Conservation (phyloP, 2,329 filamentous ascomycete species). For the Trichoderma sp. region DNA sequence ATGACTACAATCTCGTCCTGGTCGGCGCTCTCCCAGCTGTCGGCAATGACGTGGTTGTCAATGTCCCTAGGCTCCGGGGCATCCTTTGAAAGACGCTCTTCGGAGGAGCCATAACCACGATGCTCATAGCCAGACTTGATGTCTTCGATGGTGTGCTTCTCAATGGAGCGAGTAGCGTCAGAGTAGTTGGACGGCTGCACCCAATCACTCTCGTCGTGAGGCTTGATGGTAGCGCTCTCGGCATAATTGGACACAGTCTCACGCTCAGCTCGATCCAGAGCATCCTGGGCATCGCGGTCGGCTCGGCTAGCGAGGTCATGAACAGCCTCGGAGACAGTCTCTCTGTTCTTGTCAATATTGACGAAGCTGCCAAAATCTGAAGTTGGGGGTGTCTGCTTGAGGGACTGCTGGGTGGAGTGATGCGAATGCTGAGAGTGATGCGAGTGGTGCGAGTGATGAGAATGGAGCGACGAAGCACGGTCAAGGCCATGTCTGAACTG, state of each 20-base stretch:
- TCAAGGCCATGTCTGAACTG: constrained; percentile 40
- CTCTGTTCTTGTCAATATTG: constrained; percentile 57
- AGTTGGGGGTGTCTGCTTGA: constrained; percentile 31
- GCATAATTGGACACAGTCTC: constrained; percentile 47
- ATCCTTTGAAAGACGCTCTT: constrained; percentile 41
- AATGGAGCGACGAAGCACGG: constrained; percentile 35
- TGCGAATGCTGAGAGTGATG: constrained; percentile 26
- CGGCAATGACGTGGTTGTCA: constrained; percentile 63
- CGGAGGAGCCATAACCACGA: constrained; percentile 52
- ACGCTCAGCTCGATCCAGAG: constrained; percentile 56
- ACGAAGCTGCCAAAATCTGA: constrained; percentile 33
- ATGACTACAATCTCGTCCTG: constrained; percentile 64
- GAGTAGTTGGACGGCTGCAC: constrained; percentile 22
- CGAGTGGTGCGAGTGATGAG: constrained; percentile 27
- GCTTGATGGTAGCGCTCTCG: constrained; percentile 27
- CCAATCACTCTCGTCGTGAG: constrained; percentile 46
- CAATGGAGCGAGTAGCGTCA: constrained; percentile 21
- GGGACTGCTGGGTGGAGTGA: constrained; percentile 27
- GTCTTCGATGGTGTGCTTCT: constrained; percentile 23
- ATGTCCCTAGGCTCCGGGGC: constrained; percentile 51
- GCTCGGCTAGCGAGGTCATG: constrained; percentile 59
- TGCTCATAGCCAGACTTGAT: constrained; percentile 56
- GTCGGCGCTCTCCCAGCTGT: constrained; percentile 89
- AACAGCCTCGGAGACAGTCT: constrained; percentile 70
- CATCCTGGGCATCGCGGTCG: constrained; percentile 60